Base-by-base conservation (phyloP, 129 eudicot genomes). In the Chrysanthemum makinoi region DNA sequence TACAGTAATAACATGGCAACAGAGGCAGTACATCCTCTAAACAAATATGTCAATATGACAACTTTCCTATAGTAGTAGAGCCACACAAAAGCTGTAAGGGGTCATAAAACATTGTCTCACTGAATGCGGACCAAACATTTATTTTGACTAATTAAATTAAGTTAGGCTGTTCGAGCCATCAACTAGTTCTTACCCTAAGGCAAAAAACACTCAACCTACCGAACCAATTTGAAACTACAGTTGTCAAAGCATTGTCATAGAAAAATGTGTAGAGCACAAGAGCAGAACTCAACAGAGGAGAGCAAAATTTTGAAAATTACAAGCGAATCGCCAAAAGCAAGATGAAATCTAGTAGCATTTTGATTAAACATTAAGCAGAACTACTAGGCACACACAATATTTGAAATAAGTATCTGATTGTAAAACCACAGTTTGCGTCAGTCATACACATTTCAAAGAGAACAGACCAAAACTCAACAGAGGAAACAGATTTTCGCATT, bases 31-130 rank as follows among this genome's bases (percentile, higher is more conserved):
- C 12, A 50, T 0, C 0, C 55, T 11, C n/a, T 50, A 15, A 51
- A 51, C 5, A 12, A 51, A 51, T 51, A 51, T n/a, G n/a, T n/a
- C n/a, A n/a, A n/a, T 49, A 68, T 68, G 60, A 68, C 24, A 68
- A 2, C 9, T 51, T 50, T 64, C 24, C 48, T 6, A 30, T 35
- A 12, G 12, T 30, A 62, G 68, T 48, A 62, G 39, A 17, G 48
- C 20, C 68, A 10, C 10, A 64, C 53, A 64, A 20, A 4, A 43
- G 69, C 47, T 5, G 5, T 10, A 11, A 15, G 53, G 53, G 53
- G 53, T 2, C 16, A 6, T 10, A 11, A 51, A 51, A 10, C 55
- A 51, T 30, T 6, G 44, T 35, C 2, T 44, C 10, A 11, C 57
- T 12, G 24, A 66, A 46, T 2, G 20, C 12, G 17, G 52, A 13